phyloP scores from a whole-genome alignment of 2,329 filamentous ascomycete genomes.

The Colletotrichum magnum region DNA sequence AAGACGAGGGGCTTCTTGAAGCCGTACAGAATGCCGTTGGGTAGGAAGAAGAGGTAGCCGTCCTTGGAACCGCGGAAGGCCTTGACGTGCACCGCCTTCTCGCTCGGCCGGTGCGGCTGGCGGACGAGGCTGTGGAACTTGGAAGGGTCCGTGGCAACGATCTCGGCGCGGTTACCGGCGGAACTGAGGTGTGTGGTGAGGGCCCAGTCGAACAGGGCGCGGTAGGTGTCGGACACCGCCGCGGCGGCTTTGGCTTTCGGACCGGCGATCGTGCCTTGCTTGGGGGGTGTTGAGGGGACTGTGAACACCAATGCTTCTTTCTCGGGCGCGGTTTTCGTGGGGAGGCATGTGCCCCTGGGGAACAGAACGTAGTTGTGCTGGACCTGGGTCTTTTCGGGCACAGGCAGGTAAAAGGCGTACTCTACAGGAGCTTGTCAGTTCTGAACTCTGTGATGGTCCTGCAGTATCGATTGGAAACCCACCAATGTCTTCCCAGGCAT shows the following conservation, averaged over 20 bases:
- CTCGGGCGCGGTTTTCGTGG: constrained; percentile 59
- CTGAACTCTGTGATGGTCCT: background rate
- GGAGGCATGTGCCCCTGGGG: constrained; percentile 68
- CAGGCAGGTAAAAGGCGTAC: constrained; percentile 74
- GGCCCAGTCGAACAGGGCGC: constrained; percentile 73
- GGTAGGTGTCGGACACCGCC: constrained; percentile 71
- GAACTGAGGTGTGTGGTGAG: constrained; percentile 66
- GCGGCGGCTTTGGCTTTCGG: constrained; percentile 63
- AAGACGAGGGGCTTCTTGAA: constrained; percentile 80
- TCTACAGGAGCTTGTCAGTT: constrained; percentile 55
- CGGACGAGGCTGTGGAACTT: constrained; percentile 71
- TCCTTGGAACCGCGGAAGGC: constrained; percentile 79
- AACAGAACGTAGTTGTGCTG: constrained; percentile 78
- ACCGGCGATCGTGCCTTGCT: constrained; percentile 70
- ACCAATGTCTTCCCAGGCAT: constrained; percentile 76
- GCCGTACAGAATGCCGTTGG: constrained; percentile 77
- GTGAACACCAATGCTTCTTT: constrained; percentile 76
- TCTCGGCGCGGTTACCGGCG: constrained; percentile 61
- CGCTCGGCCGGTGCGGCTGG: constrained; percentile 71
- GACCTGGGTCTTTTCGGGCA: constrained; percentile 75
- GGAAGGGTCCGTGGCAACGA: constrained; percentile 67
- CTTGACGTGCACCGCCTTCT: constrained; percentile 76
- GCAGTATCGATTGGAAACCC: constrained; percentile 32
- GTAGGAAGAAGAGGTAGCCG: constrained; percentile 76
- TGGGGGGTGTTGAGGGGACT: constrained; percentile 71